phyloP scores from a whole-genome alignment of 2,329 filamentous ascomycete genomes.

The Paecilomyces fulvus region DNA sequence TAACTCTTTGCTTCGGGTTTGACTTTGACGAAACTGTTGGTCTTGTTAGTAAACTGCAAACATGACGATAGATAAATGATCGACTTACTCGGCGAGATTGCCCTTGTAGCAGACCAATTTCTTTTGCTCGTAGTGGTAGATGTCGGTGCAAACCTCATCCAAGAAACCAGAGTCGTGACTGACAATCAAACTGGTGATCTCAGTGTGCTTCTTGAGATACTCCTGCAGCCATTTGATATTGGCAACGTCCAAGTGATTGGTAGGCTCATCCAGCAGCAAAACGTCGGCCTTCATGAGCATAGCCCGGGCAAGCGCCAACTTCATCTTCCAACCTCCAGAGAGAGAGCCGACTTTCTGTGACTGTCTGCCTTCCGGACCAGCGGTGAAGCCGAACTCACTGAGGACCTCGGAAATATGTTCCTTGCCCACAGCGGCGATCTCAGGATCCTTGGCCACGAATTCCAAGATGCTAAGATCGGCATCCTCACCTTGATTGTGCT shows the following conservation, averaged over 20 bases:
- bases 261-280: constrained; percentile 92
- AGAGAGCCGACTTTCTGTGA: constrained; percentile 84
- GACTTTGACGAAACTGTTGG: constrained; percentile 62
- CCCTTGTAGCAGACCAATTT: constrained; percentile 59
- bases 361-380: constrained; percentile 82
- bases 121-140: constrained; percentile 98
- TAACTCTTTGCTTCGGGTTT: constrained; percentile 96
- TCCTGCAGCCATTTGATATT: constrained; percentile 95
- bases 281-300: constrained; percentile 98
- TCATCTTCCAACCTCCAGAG: constrained; percentile 99
- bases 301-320: constrained; percentile 86
- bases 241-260: constrained; percentile 92
- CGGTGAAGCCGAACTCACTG: constrained; percentile 85
- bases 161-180: constrained; percentile 97
- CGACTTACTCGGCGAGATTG: constrained; percentile 37
- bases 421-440: constrained; percentile 66
- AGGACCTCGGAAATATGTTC: constrained; percentile 79
- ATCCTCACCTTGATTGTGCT: constrained; percentile 98
- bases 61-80: not conserved
- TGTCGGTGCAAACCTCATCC: constrained; percentile 95
- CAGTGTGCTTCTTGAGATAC: constrained; percentile 89
- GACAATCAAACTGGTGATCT: constrained; percentile 95
- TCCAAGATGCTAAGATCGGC: constrained; percentile 93
- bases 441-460: constrained; percentile 82
- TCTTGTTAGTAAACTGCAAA: constrained; percentile 7